Evolutionary conservation across 768 basidiomycete species (phyloP).

Genomic region (Mycena rosella): DNA sequence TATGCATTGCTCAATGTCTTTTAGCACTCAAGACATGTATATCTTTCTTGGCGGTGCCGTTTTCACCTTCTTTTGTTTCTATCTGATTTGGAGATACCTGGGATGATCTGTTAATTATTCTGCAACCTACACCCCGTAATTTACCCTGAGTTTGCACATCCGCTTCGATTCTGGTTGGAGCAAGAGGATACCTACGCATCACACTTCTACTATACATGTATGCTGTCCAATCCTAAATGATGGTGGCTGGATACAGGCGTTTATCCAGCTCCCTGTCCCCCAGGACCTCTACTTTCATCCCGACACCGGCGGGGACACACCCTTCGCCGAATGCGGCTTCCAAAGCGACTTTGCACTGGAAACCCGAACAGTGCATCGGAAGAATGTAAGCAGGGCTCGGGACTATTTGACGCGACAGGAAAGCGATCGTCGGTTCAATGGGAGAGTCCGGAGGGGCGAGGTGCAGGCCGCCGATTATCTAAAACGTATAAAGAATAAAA

Average conservation of each 20-base stretch:
- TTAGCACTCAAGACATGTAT: slow-evolving; percentile 94
- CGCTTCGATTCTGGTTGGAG: neutral
- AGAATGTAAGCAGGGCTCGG: slow-evolving; percentile 79
- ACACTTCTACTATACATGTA: slow-evolving; percentile 19
- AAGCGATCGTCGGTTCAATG: slow-evolving; percentile 77
- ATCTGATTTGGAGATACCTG: slow-evolving; percentile 91
- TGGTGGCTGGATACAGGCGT: slow-evolving; percentile 49
- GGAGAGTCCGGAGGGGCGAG: slow-evolving; percentile 79
- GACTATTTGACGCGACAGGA: slow-evolving; percentile 68
- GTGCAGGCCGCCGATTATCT: slow-evolving; percentile 88
- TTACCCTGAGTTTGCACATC: slow-evolving; percentile 8
- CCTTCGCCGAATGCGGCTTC: slow-evolving; percentile 78
- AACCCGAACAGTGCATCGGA: slow-evolving; percentile 90
- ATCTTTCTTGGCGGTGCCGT: slow-evolving; percentile 90
- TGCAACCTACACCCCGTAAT: neutral
- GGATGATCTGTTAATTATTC: slow-evolving; percentile 56
- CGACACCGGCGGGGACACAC: slow-evolving; percentile 84
- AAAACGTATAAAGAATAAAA: neutral
- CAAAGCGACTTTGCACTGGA: slow-evolving; percentile 79
- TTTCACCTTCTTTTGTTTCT: slow-evolving; percentile 94
- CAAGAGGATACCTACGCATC: slow-evolving; percentile 3
- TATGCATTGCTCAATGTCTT: slow-evolving; percentile 18
- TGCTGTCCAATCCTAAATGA: slow-evolving; percentile 30
- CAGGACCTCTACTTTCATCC: slow-evolving; percentile 70
- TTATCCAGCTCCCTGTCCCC: slow-evolving; percentile 61